A percentile compares a stretch with the other conserved stretches of the same genome.
Conservation (phyloP, 495 filamentous ascomycete species). For the Lasiosphaeriaceae sp. region DNA sequence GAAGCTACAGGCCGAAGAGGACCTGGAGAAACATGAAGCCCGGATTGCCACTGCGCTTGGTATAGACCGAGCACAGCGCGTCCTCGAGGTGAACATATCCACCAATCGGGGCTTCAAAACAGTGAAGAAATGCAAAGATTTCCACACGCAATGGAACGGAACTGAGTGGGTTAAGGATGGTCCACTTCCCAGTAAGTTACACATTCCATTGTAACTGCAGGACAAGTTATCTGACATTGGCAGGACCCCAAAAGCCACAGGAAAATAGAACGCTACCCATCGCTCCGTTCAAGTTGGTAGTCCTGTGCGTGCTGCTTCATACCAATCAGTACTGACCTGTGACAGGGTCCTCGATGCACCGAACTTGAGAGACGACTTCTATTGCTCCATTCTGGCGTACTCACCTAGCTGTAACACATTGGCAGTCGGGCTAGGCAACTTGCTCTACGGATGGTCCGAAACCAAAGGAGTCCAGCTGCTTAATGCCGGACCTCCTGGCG, state of each 20-base stretch:
- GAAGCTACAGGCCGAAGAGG: constrained; percentile 46
- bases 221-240: constrained; percentile 1
- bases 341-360: constrained; percentile 80
- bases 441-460: constrained; percentile 90
- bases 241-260: constrained; percentile 8
- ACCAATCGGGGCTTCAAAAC: constrained; percentile 17
- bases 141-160: constrained; percentile 50
- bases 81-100: constrained; percentile 44
- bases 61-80: constrained; percentile 63
- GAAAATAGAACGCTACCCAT: constrained; percentile 51
- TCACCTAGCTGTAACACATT: constrained; percentile 67
- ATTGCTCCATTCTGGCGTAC: constrained; percentile 89
- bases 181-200: constrained; percentile 44
- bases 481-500: constrained; percentile 26
- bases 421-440: constrained; percentile 75
- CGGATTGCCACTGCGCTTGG: constrained; percentile 79
- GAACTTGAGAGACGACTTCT: constrained; percentile 86
- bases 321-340: constrained; percentile 12
- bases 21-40: constrained; percentile 65
- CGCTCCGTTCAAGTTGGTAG: constrained; percentile 71
- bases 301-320: neutral
- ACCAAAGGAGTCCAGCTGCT: constrained; percentile 46
- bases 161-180: constrained; percentile 55
- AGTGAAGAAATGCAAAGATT: constrained; percentile 3
- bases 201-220: too few relatives aligned